Base-by-base conservation (phyloP, 2,329 filamentous ascomycete genomes). In the Coniochaeta pulveracea region DNA sequence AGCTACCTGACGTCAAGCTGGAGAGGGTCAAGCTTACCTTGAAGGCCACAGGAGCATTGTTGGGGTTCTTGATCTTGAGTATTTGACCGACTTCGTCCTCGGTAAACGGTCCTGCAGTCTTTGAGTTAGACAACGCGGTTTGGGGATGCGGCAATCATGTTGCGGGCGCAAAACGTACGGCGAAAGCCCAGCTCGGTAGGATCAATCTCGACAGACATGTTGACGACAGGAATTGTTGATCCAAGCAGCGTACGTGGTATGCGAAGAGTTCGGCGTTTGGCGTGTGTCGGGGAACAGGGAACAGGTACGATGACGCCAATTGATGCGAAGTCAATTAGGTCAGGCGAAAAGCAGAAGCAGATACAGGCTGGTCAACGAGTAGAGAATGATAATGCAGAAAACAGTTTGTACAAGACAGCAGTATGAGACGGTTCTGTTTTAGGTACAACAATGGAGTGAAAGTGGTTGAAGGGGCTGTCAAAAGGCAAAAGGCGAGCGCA, bases 181-280 rank as follows among this genome's bases (percentile, higher is more conserved):
- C 79, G 81, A 66, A 98, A 98, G 64, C 77, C 83, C 55, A 98
- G 77, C 72, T 96, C 91, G 47, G 74, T 60, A 39, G 89, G 91
- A 50, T 91, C 80, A 55, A 98, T 84, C 51, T 94, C 84, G 64
- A 98, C 81, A 49, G 89, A 93, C 91, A 96, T 96, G 63, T 51
- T 72, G 61, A 47, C 32, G 46, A 44, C 17, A n/a, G n/a, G n/a
- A n/a, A n/a, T n/a, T n/a, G n/a, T n/a, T n/a, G n/a, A n/a, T n/a
- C n/a, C n/a, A n/a, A n/a, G n/a, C n/a, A n/a, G n/a, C n/a, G n/a
- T n/a, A n/a, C n/a, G n/a, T n/a, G n/a, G n/a, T n/a, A n/a, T n/a
- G n/a, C n/a, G n/a, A n/a, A n/a, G n/a, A n/a, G n/a, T n/a, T n/a
- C n/a, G n/a, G n/a, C n/a, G n/a, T n/a, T n/a, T n/a, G n/a, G n/a